phyloP scores from a whole-genome alignment of 441 rosid genomes.

The Euphorbia schlechtendalii region DNA sequence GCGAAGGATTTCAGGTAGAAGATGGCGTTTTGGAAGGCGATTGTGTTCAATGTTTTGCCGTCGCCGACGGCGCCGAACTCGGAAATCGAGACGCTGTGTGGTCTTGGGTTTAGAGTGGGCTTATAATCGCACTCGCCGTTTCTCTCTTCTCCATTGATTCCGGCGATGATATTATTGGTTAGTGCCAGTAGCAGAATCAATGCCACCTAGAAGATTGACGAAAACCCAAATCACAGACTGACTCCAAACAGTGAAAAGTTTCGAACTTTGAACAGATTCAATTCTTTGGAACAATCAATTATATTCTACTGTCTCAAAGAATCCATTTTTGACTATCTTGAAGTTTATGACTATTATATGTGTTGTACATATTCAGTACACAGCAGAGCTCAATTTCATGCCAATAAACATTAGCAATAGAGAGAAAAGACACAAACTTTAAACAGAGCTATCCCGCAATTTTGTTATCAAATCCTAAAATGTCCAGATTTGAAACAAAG shows the following conservation, averaged over 20 bases:
- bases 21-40: constrained; percentile 88
- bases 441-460: too few relatives aligned
- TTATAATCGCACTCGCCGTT: constrained; percentile 41
- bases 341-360: too few relatives aligned
- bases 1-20: constrained; percentile 92
- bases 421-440: too few relatives aligned
- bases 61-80: constrained; percentile 97
- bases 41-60: constrained; percentile 73
- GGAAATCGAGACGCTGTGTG: constrained; percentile 82
- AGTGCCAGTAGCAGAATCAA: constrained; percentile 90
- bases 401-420: too few relatives aligned
- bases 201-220: constrained; percentile 54
- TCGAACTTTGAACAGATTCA: background rate
- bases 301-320: too few relatives aligned
- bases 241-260: background rate
- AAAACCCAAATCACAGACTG: background rate
- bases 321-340: too few relatives aligned
- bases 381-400: too few relatives aligned
- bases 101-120: constrained; percentile 58
- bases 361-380: too few relatives aligned
- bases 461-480: constrained; percentile 11
- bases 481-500: constrained; percentile 18
- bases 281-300: background rate
- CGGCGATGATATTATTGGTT: constrained; percentile 37
- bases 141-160: constrained; percentile 35